Percentiles rank a stretch among this genome's conserved stretches.
Evolutionary conservation across 371 early-diverging fungal genomes (phyloP).

Genomic region (Syncephalastrum sp.): DNA sequence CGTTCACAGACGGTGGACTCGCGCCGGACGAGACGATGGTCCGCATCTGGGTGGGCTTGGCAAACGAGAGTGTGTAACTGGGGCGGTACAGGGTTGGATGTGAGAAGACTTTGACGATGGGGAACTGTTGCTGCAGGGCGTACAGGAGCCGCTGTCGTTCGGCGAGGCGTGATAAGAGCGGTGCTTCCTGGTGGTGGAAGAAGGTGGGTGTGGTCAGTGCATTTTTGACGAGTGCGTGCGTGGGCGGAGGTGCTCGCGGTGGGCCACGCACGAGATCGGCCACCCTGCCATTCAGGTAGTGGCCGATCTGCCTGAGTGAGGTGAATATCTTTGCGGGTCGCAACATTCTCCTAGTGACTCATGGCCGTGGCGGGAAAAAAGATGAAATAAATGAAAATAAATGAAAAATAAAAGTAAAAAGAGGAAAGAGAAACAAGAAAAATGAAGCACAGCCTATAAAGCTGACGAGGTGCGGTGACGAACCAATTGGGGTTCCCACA

Average conservation of each 20-base stretch:
- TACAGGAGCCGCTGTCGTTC: conserved; percentile 14
- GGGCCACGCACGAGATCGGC: conserved; percentile 21
- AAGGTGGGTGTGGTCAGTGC: no score
- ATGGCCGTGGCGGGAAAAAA: background rate
- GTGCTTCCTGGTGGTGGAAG: no score
- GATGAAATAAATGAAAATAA: no score
- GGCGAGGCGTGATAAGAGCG: no score
- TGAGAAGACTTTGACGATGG: conserved; percentile 21
- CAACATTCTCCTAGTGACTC: conserved; percentile 13
- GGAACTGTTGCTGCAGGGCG: conserved; percentile 20
- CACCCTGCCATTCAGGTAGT: conserved; percentile 20
- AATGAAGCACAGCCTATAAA: background rate
- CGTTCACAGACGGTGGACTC: background rate
- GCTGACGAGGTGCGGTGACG: no score
- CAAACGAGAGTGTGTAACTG: conserved; percentile 15
- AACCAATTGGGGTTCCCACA: no score
- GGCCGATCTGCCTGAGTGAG: conserved; percentile 22
- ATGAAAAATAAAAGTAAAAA: no score
- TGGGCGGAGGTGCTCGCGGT: background rate
- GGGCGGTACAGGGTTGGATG: conserved; percentile 10
- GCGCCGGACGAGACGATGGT: conserved; percentile 19
- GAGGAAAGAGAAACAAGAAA: no score
- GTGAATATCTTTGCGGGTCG: conserved; percentile 24
- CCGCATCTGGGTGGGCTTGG: conserved; percentile 10
- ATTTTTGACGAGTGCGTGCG: background rate